A percentile compares a stretch with the other conserved stretches of the same genome.
phyloP scores from a whole-genome alignment of 1,284 basidiomycete species.

The Grifola frondosa region DNA sequence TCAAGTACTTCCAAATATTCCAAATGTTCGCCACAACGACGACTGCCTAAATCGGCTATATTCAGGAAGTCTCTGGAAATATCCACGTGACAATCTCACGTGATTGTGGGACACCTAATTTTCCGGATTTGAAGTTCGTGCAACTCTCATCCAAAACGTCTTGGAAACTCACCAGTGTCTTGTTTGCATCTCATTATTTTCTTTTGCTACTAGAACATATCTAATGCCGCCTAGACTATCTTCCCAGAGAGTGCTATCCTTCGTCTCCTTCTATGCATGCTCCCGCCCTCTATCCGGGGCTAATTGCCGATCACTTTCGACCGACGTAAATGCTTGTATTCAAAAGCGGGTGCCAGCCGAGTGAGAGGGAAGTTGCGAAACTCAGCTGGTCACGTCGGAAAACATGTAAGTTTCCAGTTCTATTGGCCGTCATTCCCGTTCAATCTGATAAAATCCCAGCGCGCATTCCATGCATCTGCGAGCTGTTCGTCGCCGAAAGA shows the following conservation, averaged over 20 bases:
- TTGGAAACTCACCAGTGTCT: no score
- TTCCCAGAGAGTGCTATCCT: conserved; percentile 52
- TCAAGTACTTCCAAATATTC: no score
- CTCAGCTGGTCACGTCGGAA: not conserved
- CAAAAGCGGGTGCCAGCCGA: no score
- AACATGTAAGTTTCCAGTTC: conserved; percentile 6
- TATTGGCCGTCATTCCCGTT: not conserved
- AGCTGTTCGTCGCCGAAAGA: conserved; percentile 68
- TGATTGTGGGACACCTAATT: conserved; percentile 14
- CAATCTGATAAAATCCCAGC: conserved; percentile 41
- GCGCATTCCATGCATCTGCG: conserved; percentile 72
- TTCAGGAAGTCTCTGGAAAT: conserved; percentile 18
- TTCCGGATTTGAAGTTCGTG: no score
- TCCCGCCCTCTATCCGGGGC: conserved; percentile 36
- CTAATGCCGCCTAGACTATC: conserved; percentile 47
- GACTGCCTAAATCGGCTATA: conserved; percentile 4
- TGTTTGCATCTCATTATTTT: no score
- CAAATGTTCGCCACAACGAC: conserved; percentile 1
- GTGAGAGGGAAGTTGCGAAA: no score
- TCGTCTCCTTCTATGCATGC: conserved; percentile 57
- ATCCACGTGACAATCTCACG: conserved; percentile 4
- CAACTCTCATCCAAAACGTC: no score
- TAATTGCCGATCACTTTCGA: conserved; percentile 41
- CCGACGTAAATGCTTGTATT: conserved; percentile 20
- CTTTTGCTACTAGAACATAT: conserved; percentile 10